A percentile compares a stretch with the other conserved stretches of the same genome.
phyloP scores from a whole-genome alignment of 345 rosid species.

The Dipteronia dyeriana region DNA sequence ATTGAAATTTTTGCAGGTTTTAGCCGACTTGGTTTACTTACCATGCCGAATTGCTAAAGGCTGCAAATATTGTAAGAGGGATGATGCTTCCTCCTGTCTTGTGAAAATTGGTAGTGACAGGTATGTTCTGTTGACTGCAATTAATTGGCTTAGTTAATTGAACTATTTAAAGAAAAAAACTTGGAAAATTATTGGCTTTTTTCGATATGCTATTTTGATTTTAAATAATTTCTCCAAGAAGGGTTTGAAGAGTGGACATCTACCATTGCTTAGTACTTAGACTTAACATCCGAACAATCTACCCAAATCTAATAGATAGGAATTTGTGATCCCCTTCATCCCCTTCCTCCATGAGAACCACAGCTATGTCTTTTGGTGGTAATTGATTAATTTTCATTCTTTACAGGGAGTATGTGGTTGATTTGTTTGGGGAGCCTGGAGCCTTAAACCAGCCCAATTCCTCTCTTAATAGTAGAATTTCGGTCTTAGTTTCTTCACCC shows the following conservation, averaged over 20 bases:
- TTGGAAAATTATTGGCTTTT: not conserved
- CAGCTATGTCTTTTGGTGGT: not conserved
- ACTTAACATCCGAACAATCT: not conserved
- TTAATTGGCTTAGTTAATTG: not conserved
- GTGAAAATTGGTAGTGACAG: constrained; percentile 48
- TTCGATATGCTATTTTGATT: not conserved
- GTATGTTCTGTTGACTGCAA: constrained; percentile 22
- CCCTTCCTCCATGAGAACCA: not conserved
- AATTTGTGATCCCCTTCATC: too few relatives aligned
- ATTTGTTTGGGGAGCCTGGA: constrained; percentile 49
- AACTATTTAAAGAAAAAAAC: not conserved
- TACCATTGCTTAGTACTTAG: not conserved
- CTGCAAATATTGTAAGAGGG: constrained; percentile 49
- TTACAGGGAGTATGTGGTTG: constrained; percentile 60
- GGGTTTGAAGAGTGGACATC: constrained; percentile 5
- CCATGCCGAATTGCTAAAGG: constrained; percentile 64
- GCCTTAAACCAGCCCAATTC: constrained; percentile 52
- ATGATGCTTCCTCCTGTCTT: constrained; percentile 56
- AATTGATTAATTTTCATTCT: constrained; percentile 11
- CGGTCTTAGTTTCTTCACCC: constrained; percentile 51
- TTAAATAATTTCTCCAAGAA: not conserved
- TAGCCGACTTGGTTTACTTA: constrained; percentile 48
- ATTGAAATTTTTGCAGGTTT: constrained; percentile 32
- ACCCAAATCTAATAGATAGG: too few relatives aligned
- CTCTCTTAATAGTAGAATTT: constrained; percentile 45